Conservation (phyloP, 495 filamentous ascomycete genomes). For the Xylaria castorea region DNA sequence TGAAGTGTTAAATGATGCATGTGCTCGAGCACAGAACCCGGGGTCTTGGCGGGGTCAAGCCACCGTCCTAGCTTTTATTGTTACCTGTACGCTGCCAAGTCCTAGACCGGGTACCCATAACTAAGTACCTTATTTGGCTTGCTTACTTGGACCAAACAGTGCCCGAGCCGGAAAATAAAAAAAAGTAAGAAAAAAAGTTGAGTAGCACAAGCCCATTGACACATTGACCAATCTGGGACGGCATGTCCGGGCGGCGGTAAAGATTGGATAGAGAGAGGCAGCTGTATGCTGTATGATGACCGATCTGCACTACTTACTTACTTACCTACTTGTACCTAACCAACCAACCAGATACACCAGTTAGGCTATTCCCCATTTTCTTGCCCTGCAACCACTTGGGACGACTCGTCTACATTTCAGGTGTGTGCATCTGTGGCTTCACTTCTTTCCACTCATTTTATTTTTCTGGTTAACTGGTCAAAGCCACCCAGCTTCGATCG, state of each 20-base stretch:
- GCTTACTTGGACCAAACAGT: conserved; percentile 1
- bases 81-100: background rate
- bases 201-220: conserved; percentile 12
- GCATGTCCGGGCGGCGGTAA: conserved; percentile 21
- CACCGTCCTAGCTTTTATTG: background rate
- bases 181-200: conserved; percentile 15
- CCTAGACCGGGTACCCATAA: conserved; percentile 1
- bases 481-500: conserved; percentile 20
- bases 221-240: conserved; percentile 17
- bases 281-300: background rate
- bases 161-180: background rate
- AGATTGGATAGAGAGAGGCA: conserved; percentile 1
- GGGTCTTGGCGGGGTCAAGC: conserved; percentile 14
- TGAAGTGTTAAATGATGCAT: background rate
- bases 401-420: conserved; percentile 4
- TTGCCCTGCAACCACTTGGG: conserved; percentile 5
- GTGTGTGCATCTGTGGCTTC: conserved; percentile 23
- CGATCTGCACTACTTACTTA: background rate
- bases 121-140: background rate
- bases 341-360: conserved; percentile 3
- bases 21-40: conserved; percentile 5
- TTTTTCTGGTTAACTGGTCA: conserved; percentile 14
- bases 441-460: conserved; percentile 24
- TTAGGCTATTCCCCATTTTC: background rate
- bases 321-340: background rate